These are phyloP conservation scores for Escovopsis sp. DNA, from an alignment of 2,329 filamentous ascomycete genomes.

Conservation along the genomic window DNA sequence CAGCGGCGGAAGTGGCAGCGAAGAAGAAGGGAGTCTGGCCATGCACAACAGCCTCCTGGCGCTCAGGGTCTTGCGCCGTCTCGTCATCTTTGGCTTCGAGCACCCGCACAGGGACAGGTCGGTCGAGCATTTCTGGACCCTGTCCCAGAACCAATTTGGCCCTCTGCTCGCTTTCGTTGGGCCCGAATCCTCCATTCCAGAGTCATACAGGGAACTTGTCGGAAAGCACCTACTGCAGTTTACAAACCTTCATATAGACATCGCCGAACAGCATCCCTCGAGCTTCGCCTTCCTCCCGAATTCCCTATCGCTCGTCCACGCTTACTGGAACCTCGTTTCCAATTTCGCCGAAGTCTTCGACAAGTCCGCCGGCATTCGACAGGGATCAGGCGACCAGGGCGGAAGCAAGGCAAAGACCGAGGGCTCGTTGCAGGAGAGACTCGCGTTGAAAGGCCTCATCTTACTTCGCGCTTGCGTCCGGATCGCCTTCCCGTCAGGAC, in stretches of 20 bases:
- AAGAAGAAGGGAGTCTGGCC: constrained; percentile 42
- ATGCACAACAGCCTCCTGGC: constrained; percentile 66
- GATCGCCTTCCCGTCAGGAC: constrained; percentile 67
- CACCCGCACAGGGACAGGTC: constrained; percentile 65
- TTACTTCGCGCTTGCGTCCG: constrained; percentile 70
- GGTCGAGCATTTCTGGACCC: constrained; percentile 65
- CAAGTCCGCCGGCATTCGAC: constrained; percentile 41
- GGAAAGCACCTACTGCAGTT: constrained; percentile 82
- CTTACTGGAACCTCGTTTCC: constrained; percentile 74
- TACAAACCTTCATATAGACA: constrained; percentile 78
- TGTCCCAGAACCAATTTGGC: constrained; percentile 66
- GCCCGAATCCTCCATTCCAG: constrained; percentile 37
- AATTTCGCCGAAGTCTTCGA: constrained; percentile 64
- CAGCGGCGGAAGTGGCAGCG: constrained; percentile 40
- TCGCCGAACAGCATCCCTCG: constrained; percentile 64
- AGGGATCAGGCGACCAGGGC: constrained; percentile 22
- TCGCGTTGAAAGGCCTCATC: constrained; percentile 71
- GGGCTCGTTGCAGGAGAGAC: constrained; percentile 56
- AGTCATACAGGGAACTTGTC: constrained; percentile 45
- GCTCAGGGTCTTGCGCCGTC: constrained; percentile 65
- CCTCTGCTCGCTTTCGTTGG: constrained; percentile 53
- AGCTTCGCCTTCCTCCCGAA: constrained; percentile 74
- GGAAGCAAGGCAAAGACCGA: constrained; percentile 36
- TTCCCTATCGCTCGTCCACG: constrained; percentile 59
- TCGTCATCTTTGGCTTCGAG: constrained; percentile 72